Evolutionary conservation across 1,139 yeast species (phyloP).

Genomic region (Yamadazyma atlantica): DNA sequence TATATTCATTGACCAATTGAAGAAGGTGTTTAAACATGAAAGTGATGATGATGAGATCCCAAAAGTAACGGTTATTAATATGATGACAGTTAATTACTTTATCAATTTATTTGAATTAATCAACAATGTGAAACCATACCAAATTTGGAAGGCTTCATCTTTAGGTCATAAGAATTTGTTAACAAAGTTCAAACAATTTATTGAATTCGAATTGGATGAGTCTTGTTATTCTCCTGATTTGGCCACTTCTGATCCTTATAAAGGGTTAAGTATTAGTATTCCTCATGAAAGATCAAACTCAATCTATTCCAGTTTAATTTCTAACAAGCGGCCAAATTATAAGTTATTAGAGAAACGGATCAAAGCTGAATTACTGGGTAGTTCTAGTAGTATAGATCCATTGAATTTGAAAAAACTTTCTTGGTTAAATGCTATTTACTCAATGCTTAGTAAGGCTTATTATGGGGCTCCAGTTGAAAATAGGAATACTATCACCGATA

Average conservation of each 20-base stretch:
- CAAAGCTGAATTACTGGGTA: conserved; percentile 29
- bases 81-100: conserved; percentile 43
- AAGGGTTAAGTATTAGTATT: neutral
- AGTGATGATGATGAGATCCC: conserved; percentile 16
- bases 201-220: conserved; percentile 27
- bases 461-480: neutral
- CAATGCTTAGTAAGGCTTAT: neutral
- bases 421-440: conserved; percentile 5
- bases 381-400: conserved; percentile 33
- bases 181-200: conserved; percentile 25
- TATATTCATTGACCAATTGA: conserved; percentile 27
- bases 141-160: conserved; percentile 43
- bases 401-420: conserved; percentile 26
- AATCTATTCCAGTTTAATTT: conserved; percentile 26
- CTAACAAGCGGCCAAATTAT: conserved; percentile 28
- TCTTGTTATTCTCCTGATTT: conserved; percentile 5
- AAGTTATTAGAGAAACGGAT: conserved; percentile 31
- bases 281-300: conserved; percentile 9
- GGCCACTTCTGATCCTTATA: conserved; percentile 2
- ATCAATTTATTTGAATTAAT: conserved; percentile 39
- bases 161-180: conserved; percentile 25
- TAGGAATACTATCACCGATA: neutral
- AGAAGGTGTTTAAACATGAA: conserved; percentile 8
- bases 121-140: conserved; percentile 33
- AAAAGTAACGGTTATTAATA: conserved; percentile 38